phyloP scores from a whole-genome alignment of 2,329 filamentous ascomycete species.

The Aspergillus niger region DNA sequence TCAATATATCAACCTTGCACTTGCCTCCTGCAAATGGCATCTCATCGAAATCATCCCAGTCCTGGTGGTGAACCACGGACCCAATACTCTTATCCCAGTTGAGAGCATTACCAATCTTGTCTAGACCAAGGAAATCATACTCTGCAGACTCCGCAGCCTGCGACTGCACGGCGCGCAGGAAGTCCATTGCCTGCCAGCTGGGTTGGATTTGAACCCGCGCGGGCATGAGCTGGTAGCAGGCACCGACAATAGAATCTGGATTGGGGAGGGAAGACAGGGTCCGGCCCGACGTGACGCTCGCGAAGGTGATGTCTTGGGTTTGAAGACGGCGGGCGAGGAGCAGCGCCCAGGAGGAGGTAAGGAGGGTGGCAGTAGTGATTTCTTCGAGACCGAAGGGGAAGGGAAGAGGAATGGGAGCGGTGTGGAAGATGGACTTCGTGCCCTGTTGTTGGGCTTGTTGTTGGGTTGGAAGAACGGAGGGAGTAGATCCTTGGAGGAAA shows the following conservation, averaged over 20 bases:
- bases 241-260: constrained; percentile 60
- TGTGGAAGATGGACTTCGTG: constrained; percentile 22
- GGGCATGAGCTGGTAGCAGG: constrained; percentile 58
- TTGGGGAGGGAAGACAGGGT: constrained; percentile 57
- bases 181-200: constrained; percentile 51
- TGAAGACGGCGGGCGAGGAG: constrained; percentile 56
- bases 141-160: constrained; percentile 56
- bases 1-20: constrained; percentile 59
- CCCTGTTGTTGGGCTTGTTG: background rate
- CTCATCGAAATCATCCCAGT: constrained; percentile 62
- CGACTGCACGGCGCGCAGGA: constrained; percentile 53
- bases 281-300: constrained; percentile 64
- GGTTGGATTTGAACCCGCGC: constrained; percentile 57
- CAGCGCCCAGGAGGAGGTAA: constrained; percentile 65
- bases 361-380: constrained; percentile 62
- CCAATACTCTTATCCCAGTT: constrained; percentile 47
- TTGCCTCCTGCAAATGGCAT: constrained; percentile 37
- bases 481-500: constrained; percentile 55
- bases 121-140: constrained; percentile 56
- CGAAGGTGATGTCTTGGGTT: constrained; percentile 60
- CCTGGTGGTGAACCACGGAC: constrained; percentile 59
- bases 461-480: constrained; percentile 37
- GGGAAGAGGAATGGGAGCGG: constrained; percentile 37
- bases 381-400: constrained; percentile 39
- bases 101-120: constrained; percentile 46